Evolutionary conservation across 1,284 basidiomycete genomes (phyloP), one percentile per base, ranked within the genome.

Genomic region (Moesziomyces sp.): DNA sequence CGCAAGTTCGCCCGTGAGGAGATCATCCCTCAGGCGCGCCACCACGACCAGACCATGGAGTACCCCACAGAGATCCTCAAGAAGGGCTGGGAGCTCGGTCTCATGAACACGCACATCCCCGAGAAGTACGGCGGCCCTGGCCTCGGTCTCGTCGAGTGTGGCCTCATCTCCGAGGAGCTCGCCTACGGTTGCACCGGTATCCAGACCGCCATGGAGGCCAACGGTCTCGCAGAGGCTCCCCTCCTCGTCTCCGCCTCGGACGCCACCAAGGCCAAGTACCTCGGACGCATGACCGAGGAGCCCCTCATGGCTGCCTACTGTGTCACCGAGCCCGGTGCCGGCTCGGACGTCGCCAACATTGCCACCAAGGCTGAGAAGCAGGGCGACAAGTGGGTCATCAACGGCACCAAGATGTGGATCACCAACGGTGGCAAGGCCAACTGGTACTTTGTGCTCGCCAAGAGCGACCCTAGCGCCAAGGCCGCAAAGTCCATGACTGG

Each of bases 231-330:
- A 0, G 86, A 88, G 65, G 87, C 87, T 0, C 87, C 88, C 0
- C 59, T 88, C 13, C 86, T 88, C 40, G 86, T 88, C 10, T 86
- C 87, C 0, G 87, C 85, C 1, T 86, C 83, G 21, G 85, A 88
- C 53, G 86, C 86, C 65, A 84, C 84, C 47, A 88, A 88, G 82
- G 72, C 74, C 56, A 88, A 88, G 82, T 88, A 87, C 77, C 83
- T 88, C n/a, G 87, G 87, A 0, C 82, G 87, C n/a, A 86, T 88
- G 86, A 87, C 86, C 0, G 88, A 88, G 69, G 87, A 87, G 76
- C 87, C 87, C 0, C 78, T 88, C 14, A 86, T 88, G 66, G 87
- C 87, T 16, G 86, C 87, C 2, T 88, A 88, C 79, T 87, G 87
- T 65, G 86, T 87, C 23, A 88, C 87, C 0, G 87, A 88, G 76